A percentile compares a stretch with the other conserved stretches of the same genome.
Conservation (phyloP, 176 grass and related monocot species). For the Themeda triandra region DNA sequence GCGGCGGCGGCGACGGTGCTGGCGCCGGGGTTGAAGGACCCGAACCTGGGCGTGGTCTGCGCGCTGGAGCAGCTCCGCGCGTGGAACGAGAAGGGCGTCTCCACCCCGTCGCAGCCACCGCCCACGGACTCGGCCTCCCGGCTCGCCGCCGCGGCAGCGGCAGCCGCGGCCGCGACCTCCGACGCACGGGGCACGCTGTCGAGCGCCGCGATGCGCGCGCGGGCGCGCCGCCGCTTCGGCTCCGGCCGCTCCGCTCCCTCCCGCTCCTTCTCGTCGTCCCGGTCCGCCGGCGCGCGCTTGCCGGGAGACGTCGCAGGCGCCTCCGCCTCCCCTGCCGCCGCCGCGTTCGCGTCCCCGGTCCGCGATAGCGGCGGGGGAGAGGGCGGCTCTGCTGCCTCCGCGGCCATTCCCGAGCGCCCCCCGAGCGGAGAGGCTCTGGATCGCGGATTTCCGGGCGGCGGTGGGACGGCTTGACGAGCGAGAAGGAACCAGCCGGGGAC, state of each 20-base stretch:
- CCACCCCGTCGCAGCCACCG: neutral
- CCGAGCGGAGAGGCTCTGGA: neutral
- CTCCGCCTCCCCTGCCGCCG: neutral
- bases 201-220: conserved; percentile 30
- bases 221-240: conserved; percentile 38
- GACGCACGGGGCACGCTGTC: conserved; percentile 30
- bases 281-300: conserved; percentile 17
- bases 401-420: conserved; percentile 7
- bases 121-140: neutral
- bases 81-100: conserved; percentile 36
- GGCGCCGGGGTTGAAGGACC: conserved; percentile 37
- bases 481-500: neutral
- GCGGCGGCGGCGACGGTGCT: neutral
- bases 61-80: conserved; percentile 31
- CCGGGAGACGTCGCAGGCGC: neutral
- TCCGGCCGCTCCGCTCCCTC: conserved; percentile 7
- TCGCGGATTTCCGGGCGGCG: neutral
- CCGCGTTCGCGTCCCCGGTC: too few species aligned
- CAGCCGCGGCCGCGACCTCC: neutral
- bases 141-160: neutral
- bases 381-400: neutral
- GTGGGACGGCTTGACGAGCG: neutral
- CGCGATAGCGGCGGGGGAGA: neutral
- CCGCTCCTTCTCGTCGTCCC: neutral
- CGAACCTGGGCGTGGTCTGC: conserved; percentile 53